Base-by-base conservation (phyloP, 306 rosid species). In the Acacia crassicarpa region DNA sequence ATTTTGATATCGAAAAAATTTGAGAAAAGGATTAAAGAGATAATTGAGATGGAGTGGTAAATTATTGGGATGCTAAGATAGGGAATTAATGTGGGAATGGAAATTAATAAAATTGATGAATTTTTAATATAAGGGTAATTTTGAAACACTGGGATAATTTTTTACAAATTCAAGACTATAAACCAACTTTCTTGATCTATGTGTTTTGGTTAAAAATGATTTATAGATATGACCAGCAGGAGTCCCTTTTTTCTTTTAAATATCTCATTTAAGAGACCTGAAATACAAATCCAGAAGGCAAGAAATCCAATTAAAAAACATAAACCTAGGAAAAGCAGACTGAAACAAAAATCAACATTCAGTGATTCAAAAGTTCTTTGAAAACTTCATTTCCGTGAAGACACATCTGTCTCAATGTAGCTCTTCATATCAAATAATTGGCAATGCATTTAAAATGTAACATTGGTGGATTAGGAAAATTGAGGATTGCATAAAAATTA, bases 291-390 rank as follows among this genome's bases (percentile, higher is more conserved):
- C 72, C 61, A 62, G 32, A 30, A 17, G 44, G 19, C 67, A 78
- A 25, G 19, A 68, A 78, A 78, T 23, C 53, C 20, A 58, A 61
- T 67, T 49, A n/a, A 72, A 72, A 43, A 77, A 63, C 44, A 46
- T 14, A 59, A 45, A 61, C 25, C 71, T 23, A 76, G 40, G 53
- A 59, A 16, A 40, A 76, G 30, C 22, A 27, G 27, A 62, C 19
- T 43, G 49, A 74, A 75, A 75, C 22, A 72, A 72, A 43, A 74
- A 38, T 65, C 33, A 35, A 74, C 10, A 74, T 33, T 4, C 9
- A 32, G 15, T 19, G 63, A 2, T 27, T 51, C 20, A 49, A 35
- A 27, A 25, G 67, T 17, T 13, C 16, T 63, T 27, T 25, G 9
- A 25, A 76, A 61, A 23, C 44, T 66, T 12, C 32, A 77, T 45